A percentile compares a stretch with the other conserved stretches of the same genome.
These are phyloP conservation scores for Neckera pumila DNA, from an alignment of 225 moss, liverwort and hornwort genomes.

Conservation along the genomic window DNA sequence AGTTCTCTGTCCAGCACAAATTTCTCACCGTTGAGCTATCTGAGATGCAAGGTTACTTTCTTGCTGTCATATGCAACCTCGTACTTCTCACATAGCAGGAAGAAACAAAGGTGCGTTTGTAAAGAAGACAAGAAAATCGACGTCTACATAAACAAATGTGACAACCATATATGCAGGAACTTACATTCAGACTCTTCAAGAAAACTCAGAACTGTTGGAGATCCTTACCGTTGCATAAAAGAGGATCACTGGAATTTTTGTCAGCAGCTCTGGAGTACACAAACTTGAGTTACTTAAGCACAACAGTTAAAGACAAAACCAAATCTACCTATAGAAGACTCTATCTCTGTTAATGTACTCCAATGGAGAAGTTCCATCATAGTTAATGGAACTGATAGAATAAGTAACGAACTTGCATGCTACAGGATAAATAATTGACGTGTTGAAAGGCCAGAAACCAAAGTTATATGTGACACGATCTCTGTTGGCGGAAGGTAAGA, in stretches of 20 bases:
- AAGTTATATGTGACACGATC: not conserved
- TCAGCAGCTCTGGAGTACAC: conserved; percentile 55
- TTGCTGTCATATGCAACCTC: not conserved
- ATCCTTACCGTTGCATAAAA: conserved; percentile 64
- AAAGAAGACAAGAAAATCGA: not conserved
- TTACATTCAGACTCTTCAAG: not conserved
- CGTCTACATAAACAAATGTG: not conserved
- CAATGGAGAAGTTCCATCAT: not conserved
- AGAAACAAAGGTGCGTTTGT: not conserved
- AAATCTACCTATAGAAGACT: not conserved
- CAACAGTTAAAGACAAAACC: not conserved
- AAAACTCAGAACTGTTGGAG: not conserved
- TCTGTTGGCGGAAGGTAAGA: not conserved
- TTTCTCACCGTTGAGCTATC: not conserved
- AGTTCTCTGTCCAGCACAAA: not conserved
- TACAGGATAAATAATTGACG: not conserved
- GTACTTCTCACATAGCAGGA: not conserved
- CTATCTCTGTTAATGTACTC: not conserved
- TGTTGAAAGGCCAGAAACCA: not conserved
- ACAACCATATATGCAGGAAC: not conserved
- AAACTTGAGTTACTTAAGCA: not conserved
- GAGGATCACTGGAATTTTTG: conserved; percentile 45
- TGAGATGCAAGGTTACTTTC: not conserved
- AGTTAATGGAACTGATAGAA: not conserved
- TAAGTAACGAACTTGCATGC: not conserved